Base-by-base conservation (phyloP, 495 filamentous ascomycete genomes). In the Penicillium ucsense region DNA sequence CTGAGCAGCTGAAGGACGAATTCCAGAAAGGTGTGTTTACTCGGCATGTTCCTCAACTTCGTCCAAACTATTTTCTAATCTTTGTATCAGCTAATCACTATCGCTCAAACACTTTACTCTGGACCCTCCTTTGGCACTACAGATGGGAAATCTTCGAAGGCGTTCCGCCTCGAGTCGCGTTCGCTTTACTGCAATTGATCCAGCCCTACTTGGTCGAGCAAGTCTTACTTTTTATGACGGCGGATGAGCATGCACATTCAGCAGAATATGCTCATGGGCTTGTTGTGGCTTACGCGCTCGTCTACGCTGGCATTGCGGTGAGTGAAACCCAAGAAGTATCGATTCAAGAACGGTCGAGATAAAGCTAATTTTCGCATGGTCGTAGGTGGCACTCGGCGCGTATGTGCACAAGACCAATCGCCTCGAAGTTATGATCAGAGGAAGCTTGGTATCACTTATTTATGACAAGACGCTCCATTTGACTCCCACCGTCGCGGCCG, bases 171-270 rank as follows among this genome's bases (percentile, higher is more conserved):
- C 70, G 78, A 5, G 49, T 78, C 4, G 69, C 58, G 31, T 62
- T 72, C 8, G 78, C 70, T 29, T 79, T 63, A 2, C 81, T 84
- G 55, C 70, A 53, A 28, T 80, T 79, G 50, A 70, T 70, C 35
- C 81, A 84, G 53, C 81, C 82, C 0, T 78, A 84, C 43, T 64
- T 84, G 35, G 74, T 86, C 29, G 56, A 72, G 39, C 60, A 65
- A 4, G 66, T 76, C 0, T 54, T 78, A 8, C 49, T 53, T 29
- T 73, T 73, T 33, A 67, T 75, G 8, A 45, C 63, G 2, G 52
- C 68, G 33, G 64, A 71, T 3, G 51, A 59, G 36, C 46, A 53
- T 38, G 47, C 49, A 30, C 55, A 58, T n/a, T 51, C 59, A 5
- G n/a, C 43, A 7, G 57, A 56, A 28, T 54, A 70, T 41, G 75